Evolutionary conservation across 2,329 filamentous ascomycete genomes (phyloP).

Genomic region (Curvularia sp.): DNA sequence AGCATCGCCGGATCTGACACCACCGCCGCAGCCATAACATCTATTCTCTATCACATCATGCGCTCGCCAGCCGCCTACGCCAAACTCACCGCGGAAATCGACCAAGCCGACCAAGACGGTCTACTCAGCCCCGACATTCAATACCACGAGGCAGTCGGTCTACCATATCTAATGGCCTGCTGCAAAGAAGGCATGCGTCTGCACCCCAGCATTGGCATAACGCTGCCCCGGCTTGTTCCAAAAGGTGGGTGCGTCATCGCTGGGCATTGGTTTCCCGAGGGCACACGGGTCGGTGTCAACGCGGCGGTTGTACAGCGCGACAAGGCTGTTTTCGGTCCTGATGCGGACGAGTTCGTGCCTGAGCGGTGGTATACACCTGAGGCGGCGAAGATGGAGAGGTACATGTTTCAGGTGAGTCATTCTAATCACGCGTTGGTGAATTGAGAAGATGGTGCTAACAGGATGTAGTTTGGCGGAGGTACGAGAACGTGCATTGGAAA

Average conservation of each 20-base stretch:
- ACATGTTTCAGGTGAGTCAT: constrained; percentile 19
- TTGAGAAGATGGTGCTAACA: background rate
- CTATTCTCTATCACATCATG: constrained; percentile 75
- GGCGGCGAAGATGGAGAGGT: constrained; percentile 67
- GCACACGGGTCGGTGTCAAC: constrained; percentile 74
- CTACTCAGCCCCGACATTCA: constrained; percentile 42
- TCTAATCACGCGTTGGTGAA: too few species aligned
- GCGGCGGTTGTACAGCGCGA: constrained; percentile 75
- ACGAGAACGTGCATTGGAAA: constrained; percentile 10
- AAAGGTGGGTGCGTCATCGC: constrained; percentile 66
- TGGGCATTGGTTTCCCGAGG: constrained; percentile 67
- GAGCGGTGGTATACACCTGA: constrained; percentile 67
- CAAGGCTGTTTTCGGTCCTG: constrained; percentile 69
- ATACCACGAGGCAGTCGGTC: constrained; percentile 67
- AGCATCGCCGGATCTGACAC: constrained; percentile 52
- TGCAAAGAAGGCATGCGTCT: constrained; percentile 78
- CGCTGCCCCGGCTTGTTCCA: constrained; percentile 74
- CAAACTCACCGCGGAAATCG: constrained; percentile 66
- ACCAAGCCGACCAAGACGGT: constrained; percentile 60
- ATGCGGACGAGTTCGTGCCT: constrained; percentile 69
- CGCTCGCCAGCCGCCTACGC: constrained; percentile 63
- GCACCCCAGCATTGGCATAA: constrained; percentile 74
- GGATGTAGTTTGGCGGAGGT: constrained; percentile 4
- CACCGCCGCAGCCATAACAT: constrained; percentile 73
- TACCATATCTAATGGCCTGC: constrained; percentile 76